These are phyloP conservation scores for Erythrophleum fordii DNA, from an alignment of 306 rosid species.

Conservation along the genomic window DNA sequence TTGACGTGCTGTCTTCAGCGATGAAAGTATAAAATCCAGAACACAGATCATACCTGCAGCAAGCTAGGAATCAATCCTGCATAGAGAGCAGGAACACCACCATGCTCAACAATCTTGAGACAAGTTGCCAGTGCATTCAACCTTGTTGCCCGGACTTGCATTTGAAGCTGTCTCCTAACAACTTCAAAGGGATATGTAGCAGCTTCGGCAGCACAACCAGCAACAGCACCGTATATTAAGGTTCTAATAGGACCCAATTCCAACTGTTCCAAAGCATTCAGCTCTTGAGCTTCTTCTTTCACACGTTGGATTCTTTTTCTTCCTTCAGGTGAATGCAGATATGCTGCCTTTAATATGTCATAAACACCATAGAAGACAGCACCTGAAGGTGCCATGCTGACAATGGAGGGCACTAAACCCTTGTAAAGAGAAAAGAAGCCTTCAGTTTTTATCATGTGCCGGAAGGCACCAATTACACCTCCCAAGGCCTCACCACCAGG, in stretches of 20 bases:
- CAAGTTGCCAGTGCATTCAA: conserved; percentile 81
- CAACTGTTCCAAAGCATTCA: conserved; percentile 84
- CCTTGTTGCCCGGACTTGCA: conserved; percentile 79
- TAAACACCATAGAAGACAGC: conserved; percentile 96
- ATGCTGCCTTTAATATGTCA: conserved; percentile 81
- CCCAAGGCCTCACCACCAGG: conserved; percentile 97
- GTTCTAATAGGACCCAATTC: conserved; percentile 91
- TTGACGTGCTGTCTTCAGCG: conserved; percentile 4
- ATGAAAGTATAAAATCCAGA: conserved; percentile 28
- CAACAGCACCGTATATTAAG: conserved; percentile 84
- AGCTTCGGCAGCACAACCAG: conserved; percentile 98
- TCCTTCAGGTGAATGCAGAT: conserved; percentile 89
- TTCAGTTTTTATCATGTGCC: conserved; percentile 85
- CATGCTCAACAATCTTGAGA: conserved; percentile 75
- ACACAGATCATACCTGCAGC: conserved; percentile 69
- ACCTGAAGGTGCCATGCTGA: conserved; percentile 98
- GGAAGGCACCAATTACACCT: conserved; percentile 85
- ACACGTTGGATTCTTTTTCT: conserved; percentile 71
- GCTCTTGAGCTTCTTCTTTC: conserved; percentile 64
- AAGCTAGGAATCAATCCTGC: conserved; percentile 90
- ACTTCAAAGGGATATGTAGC: conserved; percentile 96
- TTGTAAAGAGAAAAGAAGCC: conserved; percentile 92
- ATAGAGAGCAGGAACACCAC: conserved; percentile 91
- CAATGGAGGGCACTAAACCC: conserved; percentile 90
- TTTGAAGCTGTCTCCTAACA: conserved; percentile 89